These are phyloP conservation scores for Aspergillus calidoustus DNA, from an alignment of 2,329 filamentous ascomycete species.

Conservation along the genomic window DNA sequence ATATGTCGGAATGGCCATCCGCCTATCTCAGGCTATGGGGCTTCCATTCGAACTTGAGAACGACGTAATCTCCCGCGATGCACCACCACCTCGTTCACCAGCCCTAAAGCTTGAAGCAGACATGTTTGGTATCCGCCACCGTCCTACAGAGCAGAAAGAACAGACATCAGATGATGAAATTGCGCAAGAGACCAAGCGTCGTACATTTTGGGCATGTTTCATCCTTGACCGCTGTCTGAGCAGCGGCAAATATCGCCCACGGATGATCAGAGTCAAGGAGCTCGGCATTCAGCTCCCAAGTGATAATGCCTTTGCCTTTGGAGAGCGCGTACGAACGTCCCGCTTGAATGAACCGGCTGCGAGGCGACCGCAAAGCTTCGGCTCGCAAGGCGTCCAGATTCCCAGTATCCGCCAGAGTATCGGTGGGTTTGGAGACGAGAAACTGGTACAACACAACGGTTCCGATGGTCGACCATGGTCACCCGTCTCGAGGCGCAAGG, in stretches of 20 bases:
- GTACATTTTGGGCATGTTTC: conserved; percentile 64
- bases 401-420: conserved; percentile 48
- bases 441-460: conserved; percentile 38
- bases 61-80: conserved; percentile 51
- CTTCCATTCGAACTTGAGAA: conserved; percentile 53
- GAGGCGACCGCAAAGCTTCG: conserved; percentile 45
- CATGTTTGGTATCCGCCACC: conserved; percentile 41
- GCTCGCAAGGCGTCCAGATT: conserved; percentile 48
- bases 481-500: conserved; percentile 43
- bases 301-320: conserved; percentile 60
- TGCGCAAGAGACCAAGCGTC: conserved; percentile 57
- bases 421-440: conserved; percentile 44
- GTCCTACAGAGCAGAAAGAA: conserved; percentile 39
- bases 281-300: conserved; percentile 60
- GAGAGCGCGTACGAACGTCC: conserved; percentile 57
- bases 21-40: conserved; percentile 52
- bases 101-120: conserved; percentile 43
- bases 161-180: conserved; percentile 54
- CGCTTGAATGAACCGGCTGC: conserved; percentile 51
- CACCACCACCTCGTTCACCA: conserved; percentile 46
- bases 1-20: conserved; percentile 53
- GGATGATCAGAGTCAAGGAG: conserved; percentile 56
- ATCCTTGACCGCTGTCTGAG: conserved; percentile 61
- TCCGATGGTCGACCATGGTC: conserved; percentile 45
- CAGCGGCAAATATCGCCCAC: conserved; percentile 58